Conservation (phyloP, 331 rosid species). For the Quercus tomentella region DNA sequence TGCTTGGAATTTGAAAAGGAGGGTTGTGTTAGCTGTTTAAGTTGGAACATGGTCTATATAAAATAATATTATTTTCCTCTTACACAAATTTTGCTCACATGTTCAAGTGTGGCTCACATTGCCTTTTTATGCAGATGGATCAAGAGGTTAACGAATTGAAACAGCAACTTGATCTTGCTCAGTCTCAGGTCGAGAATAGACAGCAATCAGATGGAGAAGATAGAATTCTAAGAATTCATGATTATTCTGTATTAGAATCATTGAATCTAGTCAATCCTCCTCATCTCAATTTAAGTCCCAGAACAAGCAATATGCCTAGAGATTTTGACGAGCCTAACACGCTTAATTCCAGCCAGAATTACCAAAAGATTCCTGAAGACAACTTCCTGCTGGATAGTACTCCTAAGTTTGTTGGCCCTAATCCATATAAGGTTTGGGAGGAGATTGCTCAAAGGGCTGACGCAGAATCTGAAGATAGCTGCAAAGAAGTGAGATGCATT, state of each 20-base stretch:
- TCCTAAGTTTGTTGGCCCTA: conserved; percentile 43
- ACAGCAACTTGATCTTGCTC: conserved; percentile 65
- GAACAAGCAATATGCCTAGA: conserved; percentile 12
- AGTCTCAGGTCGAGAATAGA: conserved; percentile 51
- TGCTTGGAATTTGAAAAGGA: background rate
- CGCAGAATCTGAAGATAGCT: conserved; percentile 31
- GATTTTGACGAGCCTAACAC: conserved; percentile 14
- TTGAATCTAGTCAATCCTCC: conserved; percentile 20
- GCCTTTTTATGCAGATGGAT: conserved; percentile 55
- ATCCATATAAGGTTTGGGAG: conserved; percentile 61
- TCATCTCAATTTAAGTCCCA: conserved; percentile 1
- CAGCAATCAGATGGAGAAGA: conserved; percentile 44
- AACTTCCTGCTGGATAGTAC: conserved; percentile 46
- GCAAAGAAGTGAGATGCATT: conserved; percentile 54
- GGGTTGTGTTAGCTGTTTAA: background rate
- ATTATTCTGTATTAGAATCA: conserved; percentile 22
- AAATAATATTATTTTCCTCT: background rate
- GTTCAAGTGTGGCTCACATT: conserved; percentile 8
- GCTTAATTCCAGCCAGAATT: conserved; percentile 24
- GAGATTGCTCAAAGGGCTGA: conserved; percentile 30
- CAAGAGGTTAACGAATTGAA: conserved; percentile 68
- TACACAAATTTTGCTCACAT: background rate
- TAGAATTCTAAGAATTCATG: conserved; percentile 21
- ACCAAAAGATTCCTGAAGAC: conserved; percentile 38
- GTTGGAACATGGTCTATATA: background rate